A percentile compares a stretch with the other conserved stretches of the same genome.
Evolutionary conservation across 2,329 filamentous ascomycete genomes (phyloP).

Genomic region (Leptographium radiaticola): DNA sequence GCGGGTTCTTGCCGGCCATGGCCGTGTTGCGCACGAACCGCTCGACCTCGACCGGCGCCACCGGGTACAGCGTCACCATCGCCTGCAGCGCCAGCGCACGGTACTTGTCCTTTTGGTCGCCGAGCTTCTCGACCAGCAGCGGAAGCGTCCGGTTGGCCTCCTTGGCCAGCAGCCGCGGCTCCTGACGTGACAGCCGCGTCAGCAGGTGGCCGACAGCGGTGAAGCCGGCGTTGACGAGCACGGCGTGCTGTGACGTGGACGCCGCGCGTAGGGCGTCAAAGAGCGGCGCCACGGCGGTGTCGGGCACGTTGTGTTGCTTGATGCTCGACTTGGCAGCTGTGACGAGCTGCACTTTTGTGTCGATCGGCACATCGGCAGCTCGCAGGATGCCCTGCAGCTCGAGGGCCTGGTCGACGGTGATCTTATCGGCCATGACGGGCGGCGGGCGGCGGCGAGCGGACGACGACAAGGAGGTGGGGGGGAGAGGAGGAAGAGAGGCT

Average conservation of each 20-base stretch:
- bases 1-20: slow-evolving; percentile 66
- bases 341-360: slow-evolving; percentile 50
- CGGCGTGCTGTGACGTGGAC: slow-evolving; percentile 62
- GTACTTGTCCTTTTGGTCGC: slow-evolving; percentile 78
- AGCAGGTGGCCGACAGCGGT: slow-evolving; percentile 79
- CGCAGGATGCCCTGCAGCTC: slow-evolving; percentile 25
- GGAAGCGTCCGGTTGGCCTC: slow-evolving; percentile 61
- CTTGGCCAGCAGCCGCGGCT: slow-evolving; percentile 58
- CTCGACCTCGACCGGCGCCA: slow-evolving; percentile 62
- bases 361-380: slow-evolving; percentile 42
- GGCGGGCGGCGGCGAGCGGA: neutral
- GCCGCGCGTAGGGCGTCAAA: slow-evolving; percentile 73
- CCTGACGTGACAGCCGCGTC: slow-evolving; percentile 75
- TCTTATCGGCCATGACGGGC: slow-evolving; percentile 21
- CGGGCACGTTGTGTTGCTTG: slow-evolving; percentile 84
- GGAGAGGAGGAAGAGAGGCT: neutral
- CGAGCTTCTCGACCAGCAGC: slow-evolving; percentile 69
- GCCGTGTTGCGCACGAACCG: slow-evolving; percentile 64
- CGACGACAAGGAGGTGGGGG: neutral
- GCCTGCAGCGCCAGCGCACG: slow-evolving; percentile 61
- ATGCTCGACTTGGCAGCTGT: slow-evolving; percentile 73
- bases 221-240: slow-evolving; percentile 70
- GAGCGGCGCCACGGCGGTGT: slow-evolving; percentile 54
- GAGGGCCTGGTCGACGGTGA: slow-evolving; percentile 25
- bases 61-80: slow-evolving; percentile 63